Evolutionary conservation across 169 alveolate genomes (phyloP), one percentile per base, ranked within the genome.

Genomic region (Plasmodium coatneyi): DNA sequence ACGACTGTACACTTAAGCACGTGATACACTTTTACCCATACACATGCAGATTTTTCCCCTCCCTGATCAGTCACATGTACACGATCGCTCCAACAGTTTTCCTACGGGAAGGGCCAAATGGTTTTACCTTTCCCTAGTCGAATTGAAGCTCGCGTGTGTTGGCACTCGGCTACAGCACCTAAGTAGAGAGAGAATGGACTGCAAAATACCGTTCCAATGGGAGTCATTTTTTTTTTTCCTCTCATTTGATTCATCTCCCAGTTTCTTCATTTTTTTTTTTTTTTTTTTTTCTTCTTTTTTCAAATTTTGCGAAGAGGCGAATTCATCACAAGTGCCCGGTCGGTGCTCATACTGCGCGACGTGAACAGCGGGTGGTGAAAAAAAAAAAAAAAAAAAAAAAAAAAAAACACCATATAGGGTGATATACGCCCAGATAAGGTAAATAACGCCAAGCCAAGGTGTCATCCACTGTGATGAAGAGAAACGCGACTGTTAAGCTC

Each of bases 311-410:
- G 22, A 66, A 66, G 36, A 7, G 6, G 36, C n/a, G 36, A 66
- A 66, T 66, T 66, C 16, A 25, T 25, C n/a, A 12, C 41, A 66
- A 66, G 30, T 28, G 41, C 30, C 76, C 34, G 36, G 22, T 66
- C 76, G 36, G 60, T 49, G 60, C 76, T 9, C n/a, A 66, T 25
- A 9, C 76, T 66, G 76, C 76, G 76, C 36, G 76, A 66, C n/a
- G 36, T 66, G 36, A 49, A 4, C 7, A 49, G 60, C 22, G 5
- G 28, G 54, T n/a, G 43, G 46, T n/a, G 54, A 30, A 7, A 34
- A 74, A 74, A 74, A 36, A 34, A 72, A 71, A 71, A 71, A 32
- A 72, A 72, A 72, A 72, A 10, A 72, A 72, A 72, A 34, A 32
- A 71, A 71, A 71, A 30, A 28, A 71, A 71, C 28, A 74, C 22